Base-by-base conservation (phyloP, 805 yeast species). In the Kazachstania bromeliacearum region DNA sequence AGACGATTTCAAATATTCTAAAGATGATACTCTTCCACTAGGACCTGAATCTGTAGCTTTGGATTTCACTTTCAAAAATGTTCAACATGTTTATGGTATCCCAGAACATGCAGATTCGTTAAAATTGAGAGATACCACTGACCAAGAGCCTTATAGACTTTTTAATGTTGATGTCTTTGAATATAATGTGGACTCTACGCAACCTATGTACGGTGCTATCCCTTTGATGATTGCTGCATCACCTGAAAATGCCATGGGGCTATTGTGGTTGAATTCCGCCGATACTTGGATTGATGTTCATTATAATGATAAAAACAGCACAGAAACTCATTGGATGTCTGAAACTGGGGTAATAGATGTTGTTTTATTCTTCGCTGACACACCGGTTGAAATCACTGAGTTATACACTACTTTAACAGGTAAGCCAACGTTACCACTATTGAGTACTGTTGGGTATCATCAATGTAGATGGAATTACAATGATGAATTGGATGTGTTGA, bases 381-480 rank as follows among this genome's bases (percentile, higher is more conserved):
- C 73, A 0, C 79, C 85, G 1, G 55, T 59, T 1, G 68, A 67
- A 13, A 68, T 92, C 16, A 70, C 78, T 28, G 51, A 64, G 28
- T 66, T 75, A 23, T 89, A 81, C 55, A 79, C 85, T 1, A 46
- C 55, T 2, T 57, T 92, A 13, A 79, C 94, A 0, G 98, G 98
- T 0, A 71, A 62, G 39, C 68, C 87, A 0, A 57, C 67, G 6
- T 59, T 92, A 8, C 98, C 98, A 1, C 81, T 76, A 44, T 44
- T 78, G 29, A 82, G 87, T 49, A 67, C 95, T 0, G 57, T 87
- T 10, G 97, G 95, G 0, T 85, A 92, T 54, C 97, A 92, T 54
- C 98, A 92, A 60, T 89, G 96, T 54, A 72, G 97, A 51, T 92
- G 98, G 98, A 92, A 92, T 57, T 92, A 92, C 62, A 84, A 85